Evolutionary conservation across 148 eudicot species (phyloP).

Genomic region (Rheum nobile): DNA sequence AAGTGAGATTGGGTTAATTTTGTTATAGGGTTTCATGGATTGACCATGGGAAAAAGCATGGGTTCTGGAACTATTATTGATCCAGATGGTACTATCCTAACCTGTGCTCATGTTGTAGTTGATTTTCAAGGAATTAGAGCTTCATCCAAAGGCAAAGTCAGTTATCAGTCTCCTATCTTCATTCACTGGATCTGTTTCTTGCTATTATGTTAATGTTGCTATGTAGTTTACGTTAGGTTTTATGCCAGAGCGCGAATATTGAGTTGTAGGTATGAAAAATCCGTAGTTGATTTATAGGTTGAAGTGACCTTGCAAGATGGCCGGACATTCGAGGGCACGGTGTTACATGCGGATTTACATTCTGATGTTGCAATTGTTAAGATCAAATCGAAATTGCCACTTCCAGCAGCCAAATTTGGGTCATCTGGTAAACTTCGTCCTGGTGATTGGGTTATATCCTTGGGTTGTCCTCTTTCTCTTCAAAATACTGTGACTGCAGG

Average conservation of each 20-base stretch:
- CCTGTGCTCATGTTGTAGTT: slow-evolving; percentile 62
- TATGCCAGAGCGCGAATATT: no score
- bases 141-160: slow-evolving; percentile 65
- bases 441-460: slow-evolving; percentile 94
- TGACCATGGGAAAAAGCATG: slow-evolving; percentile 55
- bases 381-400: slow-evolving; percentile 74
- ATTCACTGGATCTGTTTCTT: no score
- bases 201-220: no score
- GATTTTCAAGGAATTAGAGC: slow-evolving; percentile 53
- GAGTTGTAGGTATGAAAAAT: no score
- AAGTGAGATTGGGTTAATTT: neutral
- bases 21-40: slow-evolving; percentile 49
- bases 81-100: slow-evolving; percentile 58
- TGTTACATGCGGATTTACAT: slow-evolving; percentile 86
- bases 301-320: slow-evolving; percentile 98
- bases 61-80: slow-evolving; percentile 69
- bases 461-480: slow-evolving; percentile 91
- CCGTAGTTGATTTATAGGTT: slow-evolving; percentile 32
- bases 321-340: slow-evolving; percentile 76
- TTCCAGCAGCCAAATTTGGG: slow-evolving; percentile 81
- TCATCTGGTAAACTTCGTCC: slow-evolving; percentile 82
- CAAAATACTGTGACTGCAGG: slow-evolving; percentile 97
- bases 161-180: slow-evolving; percentile 7
- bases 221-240: no score
- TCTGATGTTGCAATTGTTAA: slow-evolving; percentile 85